These are phyloP conservation scores for Pterocarpus santalinus DNA, from an alignment of 306 rosid genomes.

Conservation along the genomic window DNA sequence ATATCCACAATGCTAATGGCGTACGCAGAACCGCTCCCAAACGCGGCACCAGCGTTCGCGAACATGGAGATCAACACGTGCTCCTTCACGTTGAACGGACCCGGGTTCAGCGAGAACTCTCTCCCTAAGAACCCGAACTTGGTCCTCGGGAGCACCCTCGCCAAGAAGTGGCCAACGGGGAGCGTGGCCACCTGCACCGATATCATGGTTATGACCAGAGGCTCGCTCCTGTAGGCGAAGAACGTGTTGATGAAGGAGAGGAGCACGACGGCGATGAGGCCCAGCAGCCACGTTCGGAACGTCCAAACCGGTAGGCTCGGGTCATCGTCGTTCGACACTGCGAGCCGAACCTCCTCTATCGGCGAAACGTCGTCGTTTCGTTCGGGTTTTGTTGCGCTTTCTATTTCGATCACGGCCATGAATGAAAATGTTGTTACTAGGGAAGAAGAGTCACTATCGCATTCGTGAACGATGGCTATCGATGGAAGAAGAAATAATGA, in stretches of 20 bases:
- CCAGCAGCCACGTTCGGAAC: slow-evolving; percentile 82
- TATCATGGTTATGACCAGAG: slow-evolving; percentile 60
- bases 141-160: slow-evolving; percentile 49
- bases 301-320: slow-evolving; percentile 72
- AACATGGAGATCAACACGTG: slow-evolving; percentile 78
- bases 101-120: slow-evolving; percentile 65
- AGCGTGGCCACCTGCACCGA: slow-evolving; percentile 71
- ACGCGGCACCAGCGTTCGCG: slow-evolving; percentile 72
- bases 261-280: slow-evolving; percentile 55
- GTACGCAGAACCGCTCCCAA: slow-evolving; percentile 68
- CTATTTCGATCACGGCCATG: slow-evolving; percentile 29
- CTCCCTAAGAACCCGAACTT: slow-evolving; percentile 48
- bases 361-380: slow-evolving; percentile 61
- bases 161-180: slow-evolving; percentile 75
- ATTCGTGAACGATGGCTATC: too few relatives aligned
- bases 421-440: too few relatives aligned
- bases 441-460: too few relatives aligned
- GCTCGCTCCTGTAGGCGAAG: slow-evolving; percentile 66
- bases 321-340: slow-evolving; percentile 67
- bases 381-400: neutral
- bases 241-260: slow-evolving; percentile 76
- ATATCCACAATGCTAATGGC: slow-evolving; percentile 67
- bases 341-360: slow-evolving; percentile 64
- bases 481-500: neutral
- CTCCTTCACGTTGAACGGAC: slow-evolving; percentile 82